phyloP scores from a whole-genome alignment of 768 basidiomycete genomes.

The Lactifluus volemus region DNA sequence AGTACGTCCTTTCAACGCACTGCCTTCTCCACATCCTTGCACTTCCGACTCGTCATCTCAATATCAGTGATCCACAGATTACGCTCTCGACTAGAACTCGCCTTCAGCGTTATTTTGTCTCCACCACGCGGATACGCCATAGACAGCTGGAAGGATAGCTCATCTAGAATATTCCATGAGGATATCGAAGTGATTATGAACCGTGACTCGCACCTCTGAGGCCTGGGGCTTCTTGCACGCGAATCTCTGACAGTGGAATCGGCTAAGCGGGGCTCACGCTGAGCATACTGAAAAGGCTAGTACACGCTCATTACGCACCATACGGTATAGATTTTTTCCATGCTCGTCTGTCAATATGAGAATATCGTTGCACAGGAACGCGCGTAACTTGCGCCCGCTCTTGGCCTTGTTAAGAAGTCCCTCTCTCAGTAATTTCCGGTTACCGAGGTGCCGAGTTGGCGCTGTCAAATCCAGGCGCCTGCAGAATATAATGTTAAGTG shows the following conservation, averaged over 20 bases:
- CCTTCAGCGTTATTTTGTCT: slow-evolving; percentile 54
- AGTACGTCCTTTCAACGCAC: not conserved
- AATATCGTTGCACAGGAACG: slow-evolving; percentile 84
- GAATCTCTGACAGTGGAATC: slow-evolving; percentile 61
- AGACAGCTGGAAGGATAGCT: slow-evolving; percentile 55
- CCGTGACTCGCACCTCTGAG: slow-evolving; percentile 37
- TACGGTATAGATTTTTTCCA: slow-evolving; percentile 65
- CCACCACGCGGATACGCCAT: slow-evolving; percentile 68
- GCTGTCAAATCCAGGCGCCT: slow-evolving; percentile 86
- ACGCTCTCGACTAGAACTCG: slow-evolving; percentile 50
- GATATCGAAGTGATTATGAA: not conserved
- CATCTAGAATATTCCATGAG: slow-evolving; percentile 38
- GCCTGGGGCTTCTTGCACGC: slow-evolving; percentile 43
- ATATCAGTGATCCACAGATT: slow-evolving; percentile 43
- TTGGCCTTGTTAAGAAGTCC: slow-evolving; percentile 73
- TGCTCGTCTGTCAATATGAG: slow-evolving; percentile 73
- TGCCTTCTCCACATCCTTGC: slow-evolving; percentile 7
- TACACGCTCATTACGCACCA: slow-evolving; percentile 42
- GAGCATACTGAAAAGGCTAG: not conserved
- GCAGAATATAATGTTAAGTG: not conserved
- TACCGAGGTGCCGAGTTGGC: slow-evolving; percentile 77
- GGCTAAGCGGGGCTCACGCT: slow-evolving; percentile 38
- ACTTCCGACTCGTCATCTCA: slow-evolving; percentile 34
- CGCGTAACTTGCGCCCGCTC: slow-evolving; percentile 69
- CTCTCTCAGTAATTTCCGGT: slow-evolving; percentile 71